Conservation (phyloP, 169 alveolate species). For the Amoebophrya sp. region DNA sequence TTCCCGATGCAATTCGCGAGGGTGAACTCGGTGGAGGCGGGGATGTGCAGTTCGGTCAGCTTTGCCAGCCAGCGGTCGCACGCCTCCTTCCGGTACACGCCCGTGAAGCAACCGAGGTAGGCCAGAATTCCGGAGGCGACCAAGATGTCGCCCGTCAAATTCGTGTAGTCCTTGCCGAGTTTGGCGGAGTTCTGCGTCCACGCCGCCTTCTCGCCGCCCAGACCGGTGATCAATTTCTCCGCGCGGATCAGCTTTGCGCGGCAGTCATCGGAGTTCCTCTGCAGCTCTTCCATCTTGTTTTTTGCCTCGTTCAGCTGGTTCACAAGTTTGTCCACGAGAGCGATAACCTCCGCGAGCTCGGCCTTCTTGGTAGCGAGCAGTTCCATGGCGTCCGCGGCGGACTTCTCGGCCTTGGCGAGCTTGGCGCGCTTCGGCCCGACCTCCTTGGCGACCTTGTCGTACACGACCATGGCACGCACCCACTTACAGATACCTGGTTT, state of each 20-base stretch:
- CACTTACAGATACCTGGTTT: constrained; percentile 82
- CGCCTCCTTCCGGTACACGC: constrained; percentile 53
- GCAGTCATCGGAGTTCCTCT: constrained; percentile 48
- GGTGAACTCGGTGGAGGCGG: constrained; percentile 45
- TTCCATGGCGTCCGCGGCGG: constrained; percentile 76
- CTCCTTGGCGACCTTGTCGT: constrained; percentile 70
- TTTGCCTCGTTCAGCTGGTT: constrained; percentile 61
- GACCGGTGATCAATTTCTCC: constrained; percentile 77
- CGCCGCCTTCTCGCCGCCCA: constrained; percentile 79
- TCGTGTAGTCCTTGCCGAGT: constrained; percentile 53
- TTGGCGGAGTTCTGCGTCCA: constrained; percentile 85
- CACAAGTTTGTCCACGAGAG: constrained; percentile 56
- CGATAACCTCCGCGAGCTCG: constrained; percentile 70
- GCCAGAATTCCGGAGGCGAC: constrained; percentile 57
- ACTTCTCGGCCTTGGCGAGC: constrained; percentile 75
- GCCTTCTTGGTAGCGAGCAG: constrained; percentile 65
- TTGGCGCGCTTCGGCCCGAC: constrained; percentile 75
- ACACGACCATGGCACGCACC: constrained; percentile 82
- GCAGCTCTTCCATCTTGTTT: constrained; percentile 60
- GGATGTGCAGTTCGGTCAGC: constrained; percentile 47
- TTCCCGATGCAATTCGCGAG: constrained; percentile 58
- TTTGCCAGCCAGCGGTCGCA: constrained; percentile 47
- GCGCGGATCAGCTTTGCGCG: constrained; percentile 63
- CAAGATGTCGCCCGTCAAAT: constrained; percentile 72
- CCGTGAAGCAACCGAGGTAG: constrained; percentile 69